Percentiles rank a stretch among this genome's conserved stretches.
phyloP scores from a whole-genome alignment of 495 filamentous ascomycete genomes.

The Aspergillus affinis region DNA sequence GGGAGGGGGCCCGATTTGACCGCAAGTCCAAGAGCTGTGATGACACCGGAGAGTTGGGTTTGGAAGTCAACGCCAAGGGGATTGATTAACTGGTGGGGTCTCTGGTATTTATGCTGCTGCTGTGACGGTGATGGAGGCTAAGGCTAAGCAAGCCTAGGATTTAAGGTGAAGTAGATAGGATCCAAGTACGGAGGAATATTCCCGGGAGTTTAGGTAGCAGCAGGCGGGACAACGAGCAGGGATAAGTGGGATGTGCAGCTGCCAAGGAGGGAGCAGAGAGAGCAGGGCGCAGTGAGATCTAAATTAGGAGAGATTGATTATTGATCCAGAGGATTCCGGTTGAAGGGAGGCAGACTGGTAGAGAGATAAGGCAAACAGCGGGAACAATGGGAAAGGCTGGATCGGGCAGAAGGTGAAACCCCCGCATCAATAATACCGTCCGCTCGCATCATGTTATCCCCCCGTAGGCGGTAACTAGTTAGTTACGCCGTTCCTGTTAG shows the following conservation, averaged over 20 bases:
- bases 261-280: not conserved
- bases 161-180: not conserved
- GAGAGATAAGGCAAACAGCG: not conserved
- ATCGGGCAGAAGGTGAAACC: no score
- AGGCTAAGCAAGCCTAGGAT: not conserved
- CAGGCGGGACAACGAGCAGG: not conserved
- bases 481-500: no score
- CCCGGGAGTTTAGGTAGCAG: not conserved
- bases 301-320: not conserved
- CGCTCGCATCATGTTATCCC: no score
- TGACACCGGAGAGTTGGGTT: not conserved
- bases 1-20: conserved; percentile 3
- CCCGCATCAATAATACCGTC: no score
- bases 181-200: not conserved
- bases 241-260: not conserved
- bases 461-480: no score
- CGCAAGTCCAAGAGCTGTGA: not conserved
- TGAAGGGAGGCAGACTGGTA: not conserved
- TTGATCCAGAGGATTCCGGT: not conserved
- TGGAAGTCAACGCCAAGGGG: not conserved
- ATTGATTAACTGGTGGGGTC: not conserved
- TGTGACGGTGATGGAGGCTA: not conserved
- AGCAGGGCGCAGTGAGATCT: not conserved
- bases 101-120: not conserved
- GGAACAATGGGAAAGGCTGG: no score